phyloP scores from a whole-genome alignment of 805 yeast genomes.

The Trichomonascus vanleenenianus region DNA sequence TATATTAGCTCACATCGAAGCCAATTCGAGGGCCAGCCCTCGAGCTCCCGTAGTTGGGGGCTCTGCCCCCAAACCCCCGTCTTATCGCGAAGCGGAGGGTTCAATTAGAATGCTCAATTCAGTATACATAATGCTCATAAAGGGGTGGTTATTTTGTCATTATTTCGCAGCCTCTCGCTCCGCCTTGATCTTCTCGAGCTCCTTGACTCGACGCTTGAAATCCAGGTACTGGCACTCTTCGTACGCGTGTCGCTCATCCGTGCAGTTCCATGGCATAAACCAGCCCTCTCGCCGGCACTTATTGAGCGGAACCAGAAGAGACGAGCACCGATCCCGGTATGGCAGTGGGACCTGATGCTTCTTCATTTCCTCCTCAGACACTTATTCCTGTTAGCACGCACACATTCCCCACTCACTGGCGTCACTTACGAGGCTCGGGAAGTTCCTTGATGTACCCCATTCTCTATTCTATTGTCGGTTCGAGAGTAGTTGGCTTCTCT shows the following conservation, averaged over 20 bases:
- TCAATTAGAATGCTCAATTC: too few relatives aligned
- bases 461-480: not conserved
- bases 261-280: conserved; percentile 63
- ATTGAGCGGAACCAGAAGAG: conserved; percentile 50
- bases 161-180: conserved; percentile 18
- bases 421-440: conserved; percentile 20
- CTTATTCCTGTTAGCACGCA: conserved; percentile 30
- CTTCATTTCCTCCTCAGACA: conserved; percentile 79
- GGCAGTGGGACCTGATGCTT: conserved; percentile 66
- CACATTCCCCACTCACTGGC: not conserved
- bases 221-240: conserved; percentile 82
- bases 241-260: conserved; percentile 72
- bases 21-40: too few relatives aligned
- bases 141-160: too few relatives aligned
- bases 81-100: too few relatives aligned
- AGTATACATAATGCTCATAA: too few relatives aligned
- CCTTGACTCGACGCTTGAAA: conserved; percentile 71
- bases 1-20: too few relatives aligned
- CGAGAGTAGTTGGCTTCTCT: conserved; percentile 2
- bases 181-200: conserved; percentile 50
- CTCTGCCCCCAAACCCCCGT: too few relatives aligned
- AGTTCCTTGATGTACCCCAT: conserved; percentile 17
- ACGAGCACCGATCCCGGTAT: conserved; percentile 80
- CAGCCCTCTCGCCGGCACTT: conserved; percentile 51
- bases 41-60: too few relatives aligned